Evolutionary conservation across 768 basidiomycete species (phyloP).

Genomic region (Fomitopsis pulvina): DNA sequence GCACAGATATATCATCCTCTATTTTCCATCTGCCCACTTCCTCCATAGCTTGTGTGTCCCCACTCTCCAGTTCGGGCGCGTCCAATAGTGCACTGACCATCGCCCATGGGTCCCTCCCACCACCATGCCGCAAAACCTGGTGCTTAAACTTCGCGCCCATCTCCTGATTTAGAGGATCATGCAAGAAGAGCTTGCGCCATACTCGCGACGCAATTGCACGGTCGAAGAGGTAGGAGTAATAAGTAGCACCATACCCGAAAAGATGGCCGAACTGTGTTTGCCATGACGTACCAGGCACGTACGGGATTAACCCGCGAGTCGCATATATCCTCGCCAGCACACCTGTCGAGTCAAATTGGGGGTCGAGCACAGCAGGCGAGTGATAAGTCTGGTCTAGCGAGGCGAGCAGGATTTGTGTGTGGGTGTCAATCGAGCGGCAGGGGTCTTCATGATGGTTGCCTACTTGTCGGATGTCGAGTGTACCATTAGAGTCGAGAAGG

Average conservation of each 20-base stretch:
- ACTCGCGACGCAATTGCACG: constrained; percentile 93
- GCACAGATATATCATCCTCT: constrained; percentile 59
- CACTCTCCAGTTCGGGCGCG: constrained; percentile 55
- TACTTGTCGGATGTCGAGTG: constrained; percentile 36
- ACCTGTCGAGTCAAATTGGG: constrained; percentile 67
- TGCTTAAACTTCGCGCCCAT: constrained; percentile 77
- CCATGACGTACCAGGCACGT: constrained; percentile 81
- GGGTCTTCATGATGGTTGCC: constrained; percentile 72
- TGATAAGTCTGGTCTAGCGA: constrained; percentile 89
- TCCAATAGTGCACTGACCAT: constrained; percentile 76
- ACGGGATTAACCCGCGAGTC: constrained; percentile 72
- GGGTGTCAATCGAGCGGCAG: constrained; percentile 80
- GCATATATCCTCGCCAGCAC: constrained; percentile 57
- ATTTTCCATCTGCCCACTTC: constrained; percentile 88
- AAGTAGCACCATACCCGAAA: constrained; percentile 94
- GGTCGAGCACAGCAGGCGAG: constrained; percentile 49
- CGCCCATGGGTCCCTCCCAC: constrained; percentile 89
- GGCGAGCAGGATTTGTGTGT: constrained; percentile 86
- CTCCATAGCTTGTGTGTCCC: constrained; percentile 80
- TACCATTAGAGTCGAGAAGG: constrained; percentile 58
- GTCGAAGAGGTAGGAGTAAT: constrained; percentile 97
- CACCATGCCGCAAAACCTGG: constrained; percentile 75
- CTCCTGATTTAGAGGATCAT: constrained; percentile 60
- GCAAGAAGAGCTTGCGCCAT: constrained; percentile 69
- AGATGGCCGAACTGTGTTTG: constrained; percentile 96